Conservation (phyloP, 495 filamentous ascomycete species). For the Parmelia sp. region DNA sequence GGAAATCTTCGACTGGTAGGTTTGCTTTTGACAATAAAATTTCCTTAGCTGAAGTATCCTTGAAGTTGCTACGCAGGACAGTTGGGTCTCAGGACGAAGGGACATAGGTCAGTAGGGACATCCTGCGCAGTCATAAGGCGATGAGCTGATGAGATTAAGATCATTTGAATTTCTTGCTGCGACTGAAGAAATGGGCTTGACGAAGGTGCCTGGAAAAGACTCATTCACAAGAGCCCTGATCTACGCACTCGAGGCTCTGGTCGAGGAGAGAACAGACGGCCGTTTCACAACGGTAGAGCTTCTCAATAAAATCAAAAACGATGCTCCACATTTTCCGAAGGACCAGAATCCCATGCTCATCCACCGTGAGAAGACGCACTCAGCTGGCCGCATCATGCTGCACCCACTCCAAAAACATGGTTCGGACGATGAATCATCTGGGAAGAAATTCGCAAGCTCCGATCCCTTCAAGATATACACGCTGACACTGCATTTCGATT, state of each 20-base stretch:
- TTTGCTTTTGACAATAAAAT: background rate
- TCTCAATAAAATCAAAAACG: conserved; percentile 9
- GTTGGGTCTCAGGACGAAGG: conserved; percentile 9
- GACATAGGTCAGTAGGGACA: conserved; percentile 6
- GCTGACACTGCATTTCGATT: conserved; percentile 19
- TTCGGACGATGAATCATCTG: no score
- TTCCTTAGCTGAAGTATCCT: background rate
- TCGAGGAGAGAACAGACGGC: conserved; percentile 3
- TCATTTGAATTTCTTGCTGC: conserved; percentile 28
- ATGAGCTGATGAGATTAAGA: background rate
- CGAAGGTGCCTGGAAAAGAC: conserved; percentile 13
- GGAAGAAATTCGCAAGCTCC: background rate
- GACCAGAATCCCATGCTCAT: conserved; percentile 16
- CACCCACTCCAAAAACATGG: conserved; percentile 14
- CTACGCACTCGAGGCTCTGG: conserved; percentile 14
- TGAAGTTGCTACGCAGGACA: conserved; percentile 24
- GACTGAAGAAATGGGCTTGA: conserved; percentile 1
- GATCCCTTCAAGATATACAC: background rate
- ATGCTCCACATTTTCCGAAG: conserved; percentile 21
- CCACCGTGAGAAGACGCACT: background rate
- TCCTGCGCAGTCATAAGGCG: background rate
- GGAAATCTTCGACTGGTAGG: conserved; percentile 32
- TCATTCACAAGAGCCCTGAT: conserved; percentile 26
- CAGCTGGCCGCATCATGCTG: conserved; percentile 22
- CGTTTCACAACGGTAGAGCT: conserved; percentile 25